Conservation (phyloP, 176 grass and related monocot genomes). For the Triticum urartu region DNA sequence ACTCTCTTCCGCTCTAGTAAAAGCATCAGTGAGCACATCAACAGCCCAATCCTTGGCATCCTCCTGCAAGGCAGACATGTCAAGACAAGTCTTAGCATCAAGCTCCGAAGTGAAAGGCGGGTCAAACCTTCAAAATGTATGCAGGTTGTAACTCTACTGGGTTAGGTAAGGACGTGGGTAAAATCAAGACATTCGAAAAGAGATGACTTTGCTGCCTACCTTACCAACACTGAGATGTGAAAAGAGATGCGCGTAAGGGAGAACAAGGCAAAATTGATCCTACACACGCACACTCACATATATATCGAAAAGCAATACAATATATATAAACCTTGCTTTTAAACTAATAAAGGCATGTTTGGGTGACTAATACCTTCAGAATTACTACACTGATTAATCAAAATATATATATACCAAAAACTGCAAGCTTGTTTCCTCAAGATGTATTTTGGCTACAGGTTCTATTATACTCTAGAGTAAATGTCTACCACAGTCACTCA, state of each 20-base stretch:
- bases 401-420: neutral
- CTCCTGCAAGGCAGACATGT: slow-evolving; percentile 45
- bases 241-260: neutral
- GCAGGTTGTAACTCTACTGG: neutral
- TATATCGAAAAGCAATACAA: neutral
- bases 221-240: neutral
- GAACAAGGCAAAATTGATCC: neutral
- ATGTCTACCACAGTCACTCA: neutral
- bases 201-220: neutral
- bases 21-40: slow-evolving; percentile 68
- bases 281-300: neutral
- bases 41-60: slow-evolving; percentile 81
- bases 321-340: neutral
- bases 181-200: neutral
- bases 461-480: neutral
- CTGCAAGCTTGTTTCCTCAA: neutral
- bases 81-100: neutral
- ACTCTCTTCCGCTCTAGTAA: slow-evolving; percentile 80
- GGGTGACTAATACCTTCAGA: neutral
- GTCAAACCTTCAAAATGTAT: neutral
- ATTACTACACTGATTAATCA: neutral
- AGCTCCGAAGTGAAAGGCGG: neutral
- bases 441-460: neutral
- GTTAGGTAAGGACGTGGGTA: neutral
- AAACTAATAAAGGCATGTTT: neutral